Conservation (phyloP, 23 red algal species). For the Gracilaria vermiculophylla region DNA sequence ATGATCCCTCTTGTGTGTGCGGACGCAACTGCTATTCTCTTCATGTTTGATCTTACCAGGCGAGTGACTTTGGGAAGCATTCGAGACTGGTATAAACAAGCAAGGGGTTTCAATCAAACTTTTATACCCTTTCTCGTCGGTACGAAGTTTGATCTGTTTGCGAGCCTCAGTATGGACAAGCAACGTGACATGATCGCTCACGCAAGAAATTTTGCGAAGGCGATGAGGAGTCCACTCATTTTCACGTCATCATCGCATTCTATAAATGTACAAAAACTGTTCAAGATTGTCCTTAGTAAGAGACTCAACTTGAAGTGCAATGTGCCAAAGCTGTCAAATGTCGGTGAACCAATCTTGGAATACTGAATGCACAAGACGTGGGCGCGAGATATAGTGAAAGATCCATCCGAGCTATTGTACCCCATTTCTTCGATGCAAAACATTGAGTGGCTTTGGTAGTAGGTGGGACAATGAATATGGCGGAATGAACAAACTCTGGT, state of each 20-base stretch:
- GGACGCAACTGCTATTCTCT: conserved; percentile 91
- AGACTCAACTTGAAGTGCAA: conserved; percentile 88
- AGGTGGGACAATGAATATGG: neutral
- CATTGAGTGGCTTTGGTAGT: too few relatives aligned
- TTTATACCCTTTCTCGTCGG: conserved; percentile 97
- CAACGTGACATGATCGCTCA: conserved; percentile 81
- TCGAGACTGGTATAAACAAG: conserved; percentile 95
- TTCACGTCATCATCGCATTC: conserved; percentile 88
- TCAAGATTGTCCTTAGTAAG: conserved; percentile 91
- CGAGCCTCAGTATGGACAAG: conserved; percentile 69
- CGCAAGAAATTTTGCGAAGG: conserved; percentile 93
- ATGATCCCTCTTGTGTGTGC: conserved; percentile 97
- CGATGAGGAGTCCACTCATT: conserved; percentile 91
- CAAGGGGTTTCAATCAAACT: conserved; percentile 82
- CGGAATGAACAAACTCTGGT: neutral
- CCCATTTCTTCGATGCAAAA: neutral
- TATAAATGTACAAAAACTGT: conserved; percentile 96
- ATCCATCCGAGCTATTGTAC: neutral
- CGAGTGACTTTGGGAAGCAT: conserved; percentile 82
- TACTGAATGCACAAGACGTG: conserved; percentile 20
- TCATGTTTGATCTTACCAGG: conserved; percentile 98
- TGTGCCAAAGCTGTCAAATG: conserved; percentile 68
- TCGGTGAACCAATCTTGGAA: conserved; percentile 86
- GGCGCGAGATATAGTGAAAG: neutral
- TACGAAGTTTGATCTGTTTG: conserved; percentile 95